Base-by-base conservation (phyloP, 2,329 filamentous ascomycete species). In the Tolypocladium ophioglossoides region DNA sequence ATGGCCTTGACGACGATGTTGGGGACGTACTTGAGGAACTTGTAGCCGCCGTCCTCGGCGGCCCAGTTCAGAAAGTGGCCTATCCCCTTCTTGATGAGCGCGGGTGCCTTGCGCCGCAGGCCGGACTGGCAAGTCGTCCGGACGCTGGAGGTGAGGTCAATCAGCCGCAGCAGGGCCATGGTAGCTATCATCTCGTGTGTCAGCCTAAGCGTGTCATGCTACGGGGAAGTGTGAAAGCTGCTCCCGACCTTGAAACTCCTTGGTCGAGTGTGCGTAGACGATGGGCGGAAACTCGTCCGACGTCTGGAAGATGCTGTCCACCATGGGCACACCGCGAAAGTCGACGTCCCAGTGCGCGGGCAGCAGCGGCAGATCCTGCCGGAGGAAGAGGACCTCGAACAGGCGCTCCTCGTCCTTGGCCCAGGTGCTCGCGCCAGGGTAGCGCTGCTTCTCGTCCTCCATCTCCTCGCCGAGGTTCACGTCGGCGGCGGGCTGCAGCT, bases 341-440 rank as follows among this genome's bases (percentile, higher is more conserved):
- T 74, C 72, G 16, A 72, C 59, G 16, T 65, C 62, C 73, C 73
- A 75, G 34, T 71, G 67, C 5, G 62, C 54, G 2, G 73, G 73
- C 12, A 75, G 57, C 34, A 75, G 65, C 2, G 73, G 68, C 3
- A 70, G 63, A 54, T 72, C 68, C 55, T 73, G 68, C n/a, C 73
- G 62, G 58, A 70, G 63, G 55, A 68, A 75, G 2, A 75, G 58
- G 39, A 72, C 67, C 59, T 73, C 70, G 53, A 74, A 75, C 35
- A 75, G 65, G 2, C 60, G 63, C 34, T 73, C 71, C 58, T 81
- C 79, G n/a, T 74, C 74, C 11, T 70, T 65, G 32, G 80, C 71
- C 78, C 79, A 82, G 53, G 72, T 67, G 48, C 71, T 72, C 41
- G 77, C 70, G 27, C 71, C 70, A 0, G 71, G 71, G 52, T 72